Base-by-base conservation (phyloP, 2,329 filamentous ascomycete genomes). In the Cladosporium sp. region DNA sequence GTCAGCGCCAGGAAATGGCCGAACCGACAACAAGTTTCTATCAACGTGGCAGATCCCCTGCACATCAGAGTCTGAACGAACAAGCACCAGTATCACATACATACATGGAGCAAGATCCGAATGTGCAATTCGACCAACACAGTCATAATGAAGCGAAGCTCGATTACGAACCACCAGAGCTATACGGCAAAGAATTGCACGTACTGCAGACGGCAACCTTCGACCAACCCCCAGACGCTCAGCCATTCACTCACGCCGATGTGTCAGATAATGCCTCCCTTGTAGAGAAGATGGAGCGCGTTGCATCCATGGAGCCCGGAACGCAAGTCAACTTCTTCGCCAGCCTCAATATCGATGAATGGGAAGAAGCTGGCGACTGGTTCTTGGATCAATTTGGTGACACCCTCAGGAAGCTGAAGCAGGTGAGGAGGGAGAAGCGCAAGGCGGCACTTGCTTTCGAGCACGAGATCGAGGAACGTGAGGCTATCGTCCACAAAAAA, bases 341-440 rank as follows among this genome's bases (percentile, higher is more conserved):
- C 1, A 73, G 72, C 9, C 69, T 84, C 38, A 67, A 70, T 1
- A 72, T 82, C 13, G 65, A 72, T 3, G 74, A 83, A 56, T 84
- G 82, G 79, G 82, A 84, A 66, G 75, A 81, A 43, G 78, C 80
- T 18, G 82, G 82, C 2, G 78, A 82, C 53, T 79, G 81, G 73
- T 76, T 85, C 43, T 70, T 84, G 1, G 74, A 77, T 1, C 72
- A 74, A 46, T 83, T 84, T 59, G 70, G 70, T 44, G 66, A 71
- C 4, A 67, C 82, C 38, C 63, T 83, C 35, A 65, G 67, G 14
- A 73, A 74, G 44, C 75, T 81, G 59, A 81, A 75, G 59, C 68
- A 74, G 1, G 71, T 76, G 28, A 72, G 82, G 38, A 73, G 74
- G 55, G 72, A 76, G 38, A 78, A 81, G 62, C 73, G 82, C 18